Evolutionary conservation across 345 rosid species (phyloP).

Genomic region (Durio zibethinus): DNA sequence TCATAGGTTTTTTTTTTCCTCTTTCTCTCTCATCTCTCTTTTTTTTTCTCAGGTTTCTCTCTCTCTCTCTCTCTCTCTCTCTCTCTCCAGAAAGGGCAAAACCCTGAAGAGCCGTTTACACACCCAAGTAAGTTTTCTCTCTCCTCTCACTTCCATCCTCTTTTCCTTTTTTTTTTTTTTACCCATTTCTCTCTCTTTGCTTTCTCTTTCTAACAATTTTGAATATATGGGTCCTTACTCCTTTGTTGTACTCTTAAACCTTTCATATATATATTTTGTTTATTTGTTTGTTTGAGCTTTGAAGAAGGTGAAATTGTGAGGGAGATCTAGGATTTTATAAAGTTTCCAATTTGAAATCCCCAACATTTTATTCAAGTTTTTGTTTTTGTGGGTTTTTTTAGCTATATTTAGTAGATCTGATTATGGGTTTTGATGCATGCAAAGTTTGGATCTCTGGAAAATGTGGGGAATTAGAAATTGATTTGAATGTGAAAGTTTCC

Average conservation of each 20-base stretch:
- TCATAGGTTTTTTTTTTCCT: slow-evolving; percentile 18
- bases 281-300: slow-evolving; percentile 8
- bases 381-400: background rate
- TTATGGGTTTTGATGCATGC: slow-evolving; percentile 17
- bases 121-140: slow-evolving; percentile 89
- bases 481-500: slow-evolving; percentile 18
- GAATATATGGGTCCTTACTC: slow-evolving; percentile 50
- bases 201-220: slow-evolving; percentile 48
- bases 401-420: slow-evolving; percentile 32
- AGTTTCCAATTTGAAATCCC: slow-evolving; percentile 11
- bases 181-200: slow-evolving; percentile 31
- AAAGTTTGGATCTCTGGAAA: slow-evolving; percentile 12
- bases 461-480: slow-evolving; percentile 11
- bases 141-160: slow-evolving; percentile 50
- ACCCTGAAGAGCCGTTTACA: slow-evolving; percentile 79
- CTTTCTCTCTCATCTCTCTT: slow-evolving; percentile 38
- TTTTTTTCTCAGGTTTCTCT: slow-evolving; percentile 43
- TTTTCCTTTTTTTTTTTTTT: slow-evolving; percentile 27
- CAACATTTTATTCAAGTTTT: background rate
- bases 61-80: slow-evolving; percentile 50
- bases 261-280: slow-evolving; percentile 17
- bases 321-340: slow-evolving; percentile 21
- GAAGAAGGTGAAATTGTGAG: slow-evolving; percentile 12
- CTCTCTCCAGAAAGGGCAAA: slow-evolving; percentile 81
- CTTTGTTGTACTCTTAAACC: slow-evolving; percentile 34